Base-by-base conservation (phyloP, 352 stramenopile genomes). In the Pythium insidiosum region DNA sequence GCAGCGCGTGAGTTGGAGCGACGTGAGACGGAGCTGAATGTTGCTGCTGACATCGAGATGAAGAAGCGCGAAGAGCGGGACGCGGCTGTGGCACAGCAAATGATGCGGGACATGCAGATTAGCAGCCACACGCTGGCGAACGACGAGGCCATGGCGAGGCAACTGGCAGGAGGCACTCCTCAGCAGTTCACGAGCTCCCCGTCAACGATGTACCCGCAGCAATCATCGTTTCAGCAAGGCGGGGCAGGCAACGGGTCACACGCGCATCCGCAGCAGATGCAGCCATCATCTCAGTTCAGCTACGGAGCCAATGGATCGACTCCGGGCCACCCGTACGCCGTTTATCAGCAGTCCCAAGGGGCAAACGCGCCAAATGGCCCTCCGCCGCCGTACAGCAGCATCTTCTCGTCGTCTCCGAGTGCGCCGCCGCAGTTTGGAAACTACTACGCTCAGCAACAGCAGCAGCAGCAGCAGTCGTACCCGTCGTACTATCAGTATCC, bases 81-180 rank as follows among this genome's bases (percentile, higher is more conserved):
- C 34, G 67, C 71, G 25, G 61, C 50, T 16, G 38, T 87, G 39
- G 74, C 74, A 1, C 66, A 79, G 45, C 73, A 82, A 43, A 86
- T 86, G 73, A 78, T 84, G 73, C 65, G 59, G n/a, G 70, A 80
- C 44, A 66, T 83, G 67, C 68, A 63, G 22, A 34, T 86, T 13
- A 51, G 56, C 1, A 51, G 66, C 37, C 42, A 53, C 24, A 25
- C 24, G 13, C 1, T 20, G 6, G 16, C 51, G 3, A 73, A 47
- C 20, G 73, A 86, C 56, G 70, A 81, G 56, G 70, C 58, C n/a
- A 51, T 80, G n/a, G 73, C 70, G 33, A 47, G 70, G 1, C 70
- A 78, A 39, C 47, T 83, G 44, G 70, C 70, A 6, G 73, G 63
- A 19, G 62, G 41, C 18, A 61, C 66, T 6, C 47, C 70, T 15